Conservation (phyloP, 345 rosid species). For the Streptanthus diversifolius region DNA sequence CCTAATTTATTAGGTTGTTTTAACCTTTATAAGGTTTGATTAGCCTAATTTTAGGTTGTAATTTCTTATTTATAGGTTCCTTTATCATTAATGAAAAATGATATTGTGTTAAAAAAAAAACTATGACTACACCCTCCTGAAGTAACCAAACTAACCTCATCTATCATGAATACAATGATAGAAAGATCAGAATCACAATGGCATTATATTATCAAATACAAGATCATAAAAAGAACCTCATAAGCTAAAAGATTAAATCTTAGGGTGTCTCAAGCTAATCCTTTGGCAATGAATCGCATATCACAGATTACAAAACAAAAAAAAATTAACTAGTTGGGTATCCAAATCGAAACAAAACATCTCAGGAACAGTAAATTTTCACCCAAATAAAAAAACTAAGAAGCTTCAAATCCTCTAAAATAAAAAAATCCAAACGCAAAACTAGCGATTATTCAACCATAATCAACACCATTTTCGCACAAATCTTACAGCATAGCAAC, state of each 20-base stretch:
- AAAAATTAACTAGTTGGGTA: not conserved
- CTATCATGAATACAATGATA: not conserved
- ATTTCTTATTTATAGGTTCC: too few relatives aligned
- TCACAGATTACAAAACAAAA: not conserved
- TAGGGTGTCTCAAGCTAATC: too few relatives aligned
- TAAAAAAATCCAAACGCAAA: not conserved
- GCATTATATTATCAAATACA: slow-evolving; percentile 2
- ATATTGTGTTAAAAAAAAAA: too few relatives aligned
- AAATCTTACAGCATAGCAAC: slow-evolving; percentile 1
- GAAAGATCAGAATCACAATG: not conserved
- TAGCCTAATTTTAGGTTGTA: too few relatives aligned
- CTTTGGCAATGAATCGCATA: not conserved
- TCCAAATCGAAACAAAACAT: not conserved
- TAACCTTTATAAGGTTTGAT: too few relatives aligned
- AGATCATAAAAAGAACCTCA: too few relatives aligned
- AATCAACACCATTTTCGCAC: not conserved
- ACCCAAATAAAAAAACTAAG: not conserved
- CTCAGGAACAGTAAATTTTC: not conserved
- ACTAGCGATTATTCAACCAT: not conserved
- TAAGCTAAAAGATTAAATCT: too few relatives aligned
- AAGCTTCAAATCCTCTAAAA: not conserved
- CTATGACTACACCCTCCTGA: not conserved
- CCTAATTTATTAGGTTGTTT: too few relatives aligned
- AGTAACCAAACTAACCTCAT: not conserved
- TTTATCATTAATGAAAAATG: too few relatives aligned